Percentiles rank a stretch among this genome's conserved stretches.
These are phyloP conservation scores for Pythium graminicola DNA, from an alignment of 352 stramenopile genomes.

Conservation along the genomic window DNA sequence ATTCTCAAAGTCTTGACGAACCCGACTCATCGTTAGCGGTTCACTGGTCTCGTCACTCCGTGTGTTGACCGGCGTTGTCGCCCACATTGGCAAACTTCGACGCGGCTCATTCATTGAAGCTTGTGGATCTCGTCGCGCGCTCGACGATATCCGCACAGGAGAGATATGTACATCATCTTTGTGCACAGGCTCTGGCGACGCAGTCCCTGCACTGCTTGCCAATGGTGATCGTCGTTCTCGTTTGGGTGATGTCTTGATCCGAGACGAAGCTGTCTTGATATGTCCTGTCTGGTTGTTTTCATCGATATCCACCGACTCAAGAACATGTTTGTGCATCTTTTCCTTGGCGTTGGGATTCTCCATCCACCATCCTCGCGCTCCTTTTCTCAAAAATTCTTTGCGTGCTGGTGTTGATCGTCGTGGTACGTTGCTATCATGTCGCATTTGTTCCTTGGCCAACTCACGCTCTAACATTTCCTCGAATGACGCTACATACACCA, in stretches of 20 bases:
- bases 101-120: not conserved
- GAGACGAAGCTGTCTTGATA: not conserved
- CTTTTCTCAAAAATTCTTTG: conserved; percentile 56
- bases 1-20: conserved; percentile 51
- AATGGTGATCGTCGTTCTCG: not conserved
- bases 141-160: conserved; percentile 6
- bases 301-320: conserved; percentile 43
- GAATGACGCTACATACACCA: conserved; percentile 37
- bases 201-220: conserved; percentile 6
- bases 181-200: not conserved
- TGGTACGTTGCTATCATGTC: no score
- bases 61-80: not conserved
- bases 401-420: no score
- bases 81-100: conserved; percentile 12
- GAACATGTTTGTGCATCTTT: conserved; percentile 54
- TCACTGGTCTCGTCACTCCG: conserved; percentile 54
- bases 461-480: conserved; percentile 64
- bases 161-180: conserved; percentile 9
- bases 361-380: conserved; percentile 83
- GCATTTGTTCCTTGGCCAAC: conserved; percentile 31
- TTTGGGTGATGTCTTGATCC: not conserved
- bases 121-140: not conserved
- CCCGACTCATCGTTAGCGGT: conserved; percentile 44
- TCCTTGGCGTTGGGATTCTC: conserved; percentile 38
- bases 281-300: conserved; percentile 7